A percentile compares a stretch with the other conserved stretches of the same genome.
These are phyloP conservation scores for Calonectria multiphialidica DNA, from an alignment of 2,329 filamentous ascomycete genomes.

Conservation along the genomic window DNA sequence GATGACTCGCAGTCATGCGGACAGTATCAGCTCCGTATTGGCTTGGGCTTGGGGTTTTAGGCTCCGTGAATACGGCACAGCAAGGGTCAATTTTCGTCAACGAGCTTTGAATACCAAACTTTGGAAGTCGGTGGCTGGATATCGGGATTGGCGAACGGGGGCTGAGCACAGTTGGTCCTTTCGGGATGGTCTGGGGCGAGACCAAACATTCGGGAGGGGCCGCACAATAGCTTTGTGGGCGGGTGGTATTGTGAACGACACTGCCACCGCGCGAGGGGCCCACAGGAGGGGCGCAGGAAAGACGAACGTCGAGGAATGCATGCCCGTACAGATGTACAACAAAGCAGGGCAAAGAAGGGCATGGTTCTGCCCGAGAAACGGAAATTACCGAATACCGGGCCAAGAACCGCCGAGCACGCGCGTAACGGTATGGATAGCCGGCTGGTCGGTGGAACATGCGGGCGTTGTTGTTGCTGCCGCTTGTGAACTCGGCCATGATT, in stretches of 20 bases:
- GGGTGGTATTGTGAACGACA: background rate
- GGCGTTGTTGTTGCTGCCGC: background rate
- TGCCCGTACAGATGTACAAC: background rate
- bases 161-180: background rate
- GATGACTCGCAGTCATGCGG: background rate
- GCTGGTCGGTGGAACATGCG: background rate
- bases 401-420: background rate
- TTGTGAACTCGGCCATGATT: background rate
- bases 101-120: too few species aligned
- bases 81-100: background rate
- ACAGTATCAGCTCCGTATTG: background rate
- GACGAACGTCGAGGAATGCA: background rate
- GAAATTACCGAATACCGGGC: background rate
- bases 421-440: background rate
- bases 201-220: background rate
- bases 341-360: background rate
- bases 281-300: background rate
- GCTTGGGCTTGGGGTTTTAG: background rate
- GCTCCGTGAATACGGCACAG: background rate
- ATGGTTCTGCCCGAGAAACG: background rate
- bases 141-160: background rate
- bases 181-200: background rate
- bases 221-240: background rate
- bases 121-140: background rate
- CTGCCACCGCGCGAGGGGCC: background rate